phyloP scores from a whole-genome alignment of 2,329 filamentous ascomycete species.

The Aspergillus candidus region DNA sequence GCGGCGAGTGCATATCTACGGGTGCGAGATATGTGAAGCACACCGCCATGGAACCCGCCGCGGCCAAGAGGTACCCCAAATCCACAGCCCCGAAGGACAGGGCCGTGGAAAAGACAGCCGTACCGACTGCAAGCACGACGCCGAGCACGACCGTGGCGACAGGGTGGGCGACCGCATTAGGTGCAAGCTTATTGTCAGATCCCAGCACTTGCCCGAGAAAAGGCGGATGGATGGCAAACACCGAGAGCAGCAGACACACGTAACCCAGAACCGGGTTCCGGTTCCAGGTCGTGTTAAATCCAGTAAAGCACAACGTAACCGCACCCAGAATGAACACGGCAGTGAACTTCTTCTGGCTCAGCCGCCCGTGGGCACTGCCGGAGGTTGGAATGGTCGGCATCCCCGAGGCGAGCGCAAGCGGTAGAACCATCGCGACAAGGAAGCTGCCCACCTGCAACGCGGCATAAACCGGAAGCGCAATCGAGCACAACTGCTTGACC shows the following conservation, averaged over 20 bases:
- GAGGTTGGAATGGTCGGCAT: conserved; percentile 26
- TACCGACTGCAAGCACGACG: conserved; percentile 18
- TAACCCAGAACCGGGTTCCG: conserved; percentile 43
- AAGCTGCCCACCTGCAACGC: conserved; percentile 50
- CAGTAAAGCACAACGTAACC: conserved; percentile 22
- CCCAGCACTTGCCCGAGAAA: conserved; percentile 24
- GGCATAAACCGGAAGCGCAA: conserved; percentile 52
- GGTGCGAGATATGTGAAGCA: conserved; percentile 23
- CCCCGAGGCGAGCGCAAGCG: conserved; percentile 44
- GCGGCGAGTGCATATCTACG: conserved; percentile 20
- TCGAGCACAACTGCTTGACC: conserved; percentile 32
- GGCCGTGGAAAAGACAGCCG: conserved; percentile 18
- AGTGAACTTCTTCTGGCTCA: conserved; percentile 25
- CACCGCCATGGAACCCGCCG: conserved; percentile 21
- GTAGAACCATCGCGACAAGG: conserved; percentile 47
- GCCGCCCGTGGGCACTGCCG: conserved; percentile 12
- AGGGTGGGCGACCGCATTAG: conserved; percentile 19
- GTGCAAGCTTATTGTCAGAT: conserved; percentile 13
- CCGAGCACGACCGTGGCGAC: conserved; percentile 26
- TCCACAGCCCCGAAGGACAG: conserved; percentile 18
- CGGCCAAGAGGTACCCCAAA: conserved; percentile 18
- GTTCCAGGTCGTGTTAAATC: conserved; percentile 28
- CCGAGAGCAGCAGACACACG: conserved; percentile 40
- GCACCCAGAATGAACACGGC: conserved; percentile 19
- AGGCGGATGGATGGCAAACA: conserved; percentile 46